Evolutionary conservation across 441 rosid species (phyloP).

Genomic region (Euphorbia celastroides): DNA sequence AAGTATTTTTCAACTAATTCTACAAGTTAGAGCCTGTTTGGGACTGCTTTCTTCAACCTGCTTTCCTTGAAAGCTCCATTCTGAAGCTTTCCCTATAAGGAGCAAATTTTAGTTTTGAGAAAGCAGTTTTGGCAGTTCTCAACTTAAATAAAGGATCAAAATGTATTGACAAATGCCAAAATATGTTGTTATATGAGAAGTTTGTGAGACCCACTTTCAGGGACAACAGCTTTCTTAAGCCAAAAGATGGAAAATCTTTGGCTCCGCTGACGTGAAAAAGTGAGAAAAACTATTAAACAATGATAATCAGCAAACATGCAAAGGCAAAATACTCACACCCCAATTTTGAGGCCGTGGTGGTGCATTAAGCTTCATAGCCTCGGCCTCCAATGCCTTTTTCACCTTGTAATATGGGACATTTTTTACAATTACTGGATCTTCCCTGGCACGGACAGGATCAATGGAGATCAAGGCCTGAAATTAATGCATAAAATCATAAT

Average conservation of each 20-base stretch:
- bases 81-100: too few species aligned
- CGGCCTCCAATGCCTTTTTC: conserved; percentile 67
- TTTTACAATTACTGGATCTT: conserved; percentile 73
- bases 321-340: conserved; percentile 77
- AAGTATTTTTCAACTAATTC: neutral
- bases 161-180: too few species aligned
- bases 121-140: too few species aligned
- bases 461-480: conserved; percentile 69
- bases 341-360: conserved; percentile 86
- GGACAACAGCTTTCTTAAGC: neutral
- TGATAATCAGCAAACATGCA: neutral
- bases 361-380: conserved; percentile 64
- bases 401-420: conserved; percentile 80
- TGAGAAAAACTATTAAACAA: neutral
- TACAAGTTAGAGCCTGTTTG: neutral
- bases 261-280: conserved; percentile 1
- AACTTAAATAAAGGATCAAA: neutral
- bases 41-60: too few species aligned
- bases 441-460: conserved; percentile 77
- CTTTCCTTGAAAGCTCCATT: too few species aligned
- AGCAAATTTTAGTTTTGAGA: too few species aligned
- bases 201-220: neutral
- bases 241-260: neutral
- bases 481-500: conserved; percentile 2
- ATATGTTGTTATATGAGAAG: too few species aligned